phyloP scores from a whole-genome alignment of 1,284 basidiomycete genomes.

The Porodaedalea pini region DNA sequence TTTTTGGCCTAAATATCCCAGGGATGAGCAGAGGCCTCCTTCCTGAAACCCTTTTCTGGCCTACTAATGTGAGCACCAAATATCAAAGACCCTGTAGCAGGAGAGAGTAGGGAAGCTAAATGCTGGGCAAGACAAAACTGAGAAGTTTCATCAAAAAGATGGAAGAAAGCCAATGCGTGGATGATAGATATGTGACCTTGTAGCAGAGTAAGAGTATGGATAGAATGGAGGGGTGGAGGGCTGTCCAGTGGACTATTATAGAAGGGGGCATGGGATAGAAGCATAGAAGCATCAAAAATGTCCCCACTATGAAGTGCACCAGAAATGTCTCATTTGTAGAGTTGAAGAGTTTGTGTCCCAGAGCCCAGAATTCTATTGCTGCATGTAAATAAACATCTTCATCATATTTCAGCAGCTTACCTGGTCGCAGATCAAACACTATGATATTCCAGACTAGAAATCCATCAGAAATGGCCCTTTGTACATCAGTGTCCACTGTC shows the following conservation, averaged over 20 bases:
- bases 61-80: neutral
- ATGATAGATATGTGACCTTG: constrained; percentile 31
- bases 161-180: constrained; percentile 35
- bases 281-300: constrained; percentile 28
- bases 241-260: too few relatives aligned
- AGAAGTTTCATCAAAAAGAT: constrained; percentile 34
- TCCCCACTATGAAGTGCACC: constrained; percentile 24
- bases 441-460: constrained; percentile 26
- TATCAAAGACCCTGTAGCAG: neutral
- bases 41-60: neutral
- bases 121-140: neutral
- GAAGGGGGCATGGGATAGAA: constrained; percentile 25
- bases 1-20: too few relatives aligned
- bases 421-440: constrained; percentile 24
- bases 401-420: constrained; percentile 7
- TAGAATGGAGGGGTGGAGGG: constrained; percentile 31
- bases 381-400: neutral
- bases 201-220: constrained; percentile 35
- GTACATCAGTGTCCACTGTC: constrained; percentile 27
- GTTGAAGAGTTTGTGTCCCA: constrained; percentile 26
- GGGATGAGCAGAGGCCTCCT: neutral
- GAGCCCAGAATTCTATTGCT: constrained; percentile 27
- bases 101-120: neutral
- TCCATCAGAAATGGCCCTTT: constrained; percentile 25
- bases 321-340: constrained; percentile 22